phyloP scores from a whole-genome alignment of 2,329 filamentous ascomycete species.

The Lojkania enalia region DNA sequence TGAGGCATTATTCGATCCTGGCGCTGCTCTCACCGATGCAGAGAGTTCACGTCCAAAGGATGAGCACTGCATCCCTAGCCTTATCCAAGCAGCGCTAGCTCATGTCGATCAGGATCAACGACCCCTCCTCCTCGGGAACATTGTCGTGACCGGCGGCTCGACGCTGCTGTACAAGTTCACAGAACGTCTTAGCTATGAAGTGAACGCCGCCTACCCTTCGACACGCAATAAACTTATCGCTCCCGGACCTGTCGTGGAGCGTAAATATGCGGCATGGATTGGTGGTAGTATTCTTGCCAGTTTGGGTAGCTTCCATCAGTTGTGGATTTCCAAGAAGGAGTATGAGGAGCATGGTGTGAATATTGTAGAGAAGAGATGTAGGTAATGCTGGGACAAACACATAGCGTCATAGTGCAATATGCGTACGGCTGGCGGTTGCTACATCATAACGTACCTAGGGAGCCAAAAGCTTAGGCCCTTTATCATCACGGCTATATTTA shows the following conservation, averaged over 20 bases:
- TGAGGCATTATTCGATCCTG: conserved; percentile 90
- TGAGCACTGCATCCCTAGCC: conserved; percentile 78
- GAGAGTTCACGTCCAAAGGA: conserved; percentile 62
- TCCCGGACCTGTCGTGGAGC: conserved; percentile 81
- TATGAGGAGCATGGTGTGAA: conserved; percentile 91
- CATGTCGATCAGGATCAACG: conserved; percentile 88
- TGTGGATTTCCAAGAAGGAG: conserved; percentile 98
- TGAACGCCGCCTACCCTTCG: conserved; percentile 79
- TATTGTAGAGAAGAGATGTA: conserved; percentile 96
- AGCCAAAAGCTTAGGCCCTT: too few species aligned
- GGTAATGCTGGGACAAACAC: too few species aligned
- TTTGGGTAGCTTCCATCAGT: conserved; percentile 96
- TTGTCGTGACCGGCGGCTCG: conserved; percentile 89
- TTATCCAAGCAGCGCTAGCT: conserved; percentile 76
- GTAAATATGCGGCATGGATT: conserved; percentile 93
- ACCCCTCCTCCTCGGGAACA: conserved; percentile 79
- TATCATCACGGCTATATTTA: too few species aligned
- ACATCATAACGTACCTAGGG: too few species aligned
- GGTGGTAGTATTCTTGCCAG: conserved; percentile 95
- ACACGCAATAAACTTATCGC: conserved; percentile 87
- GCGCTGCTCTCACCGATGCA: conserved; percentile 64
- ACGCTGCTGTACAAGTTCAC: conserved; percentile 89
- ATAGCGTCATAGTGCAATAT: too few species aligned
- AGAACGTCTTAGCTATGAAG: conserved; percentile 83
- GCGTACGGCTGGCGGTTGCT: too few species aligned